Evolutionary conservation across 2,329 filamentous ascomycete species (phyloP).

Genomic region (Podosphaera fusca): DNA sequence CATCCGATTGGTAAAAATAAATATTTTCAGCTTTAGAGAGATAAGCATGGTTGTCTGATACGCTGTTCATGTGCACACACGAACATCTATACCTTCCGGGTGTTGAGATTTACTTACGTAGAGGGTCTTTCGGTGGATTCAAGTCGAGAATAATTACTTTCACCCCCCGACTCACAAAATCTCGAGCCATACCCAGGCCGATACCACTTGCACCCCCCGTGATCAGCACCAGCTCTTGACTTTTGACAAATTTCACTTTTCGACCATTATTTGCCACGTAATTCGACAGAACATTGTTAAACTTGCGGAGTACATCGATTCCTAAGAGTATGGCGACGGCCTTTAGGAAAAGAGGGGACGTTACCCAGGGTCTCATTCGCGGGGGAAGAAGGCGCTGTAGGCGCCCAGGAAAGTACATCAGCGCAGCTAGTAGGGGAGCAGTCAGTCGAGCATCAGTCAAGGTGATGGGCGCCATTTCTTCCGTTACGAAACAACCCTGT

Average conservation of each 20-base stretch:
- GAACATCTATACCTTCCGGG: not conserved
- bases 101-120: slow-evolving; percentile 4
- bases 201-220: slow-evolving; percentile 56
- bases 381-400: slow-evolving; percentile 7
- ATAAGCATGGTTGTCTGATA: not conserved
- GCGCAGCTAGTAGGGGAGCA: slow-evolving; percentile 8
- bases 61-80: not conserved
- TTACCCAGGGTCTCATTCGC: slow-evolving; percentile 5
- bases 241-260: slow-evolving; percentile 34
- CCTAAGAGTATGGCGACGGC: slow-evolving; percentile 19
- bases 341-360: slow-evolving; percentile 6
- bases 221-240: slow-evolving; percentile 45
- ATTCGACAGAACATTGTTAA: slow-evolving; percentile 28
- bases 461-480: not conserved
- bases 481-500: not conserved
- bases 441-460: slow-evolving; percentile 6
- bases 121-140: slow-evolving; percentile 23
- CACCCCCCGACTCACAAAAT: slow-evolving; percentile 37
- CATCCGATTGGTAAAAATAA: slow-evolving; percentile 7
- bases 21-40: not conserved
- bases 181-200: slow-evolving; percentile 37
- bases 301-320: slow-evolving; percentile 24
- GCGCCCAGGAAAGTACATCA: slow-evolving; percentile 11
- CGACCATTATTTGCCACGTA: slow-evolving; percentile 26
- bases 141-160: slow-evolving; percentile 52